Evolutionary conservation across 345 rosid species (phyloP), one percentile per base, ranked within the genome.

Genomic region (Pugionium dolabratum): DNA sequence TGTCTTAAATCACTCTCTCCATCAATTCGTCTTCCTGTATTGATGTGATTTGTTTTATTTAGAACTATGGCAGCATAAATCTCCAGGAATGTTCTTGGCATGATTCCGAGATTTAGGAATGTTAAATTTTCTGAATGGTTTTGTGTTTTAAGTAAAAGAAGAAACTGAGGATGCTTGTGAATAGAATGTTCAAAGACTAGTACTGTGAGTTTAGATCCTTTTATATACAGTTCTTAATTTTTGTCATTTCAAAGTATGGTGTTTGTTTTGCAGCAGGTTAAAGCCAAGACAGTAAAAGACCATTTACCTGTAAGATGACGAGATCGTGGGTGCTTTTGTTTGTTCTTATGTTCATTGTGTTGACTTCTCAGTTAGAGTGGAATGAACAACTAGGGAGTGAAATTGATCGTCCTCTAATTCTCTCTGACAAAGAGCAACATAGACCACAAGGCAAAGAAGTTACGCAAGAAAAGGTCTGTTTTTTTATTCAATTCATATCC

Each of bases 301-400:
- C 33, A 33, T 66, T 9, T n/a, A 29, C 44, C 39, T 49, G 48
- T 32, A 74, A 34, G 54, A 89, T 89, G 96, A 73, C 81, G 70
- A 85, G 91, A 74, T 86, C 87, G 2, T 83, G 81, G 93, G 70
- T 89, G 41, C 82, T 86, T 64, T 83, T 89, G 48, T 74, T 81
- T 73, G 71, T 89, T 63, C 77, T 89, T 8, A 62, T 89, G 67
- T 48, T 89, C 45, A 71, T 89, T 35, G 82, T 86, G 33, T 73
- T 84, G 45, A 86, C 88, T 41, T 89, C 91, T 11, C 91, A 83
- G 72, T 75, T 85, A 18, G 94, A 89, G 76, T 86, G 94, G 94
- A 85, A 85, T 69, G 87, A 84, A 54, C 94, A 83, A 63, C 74
- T 85, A 10, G 88, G 75, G 25, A 75, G 69, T 71, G 96, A 89